Evolutionary conservation across 2,329 filamentous ascomycete genomes (phyloP), one percentile per base, ranked within the genome.

Genomic region (Calonectria henricotiae): DNA sequence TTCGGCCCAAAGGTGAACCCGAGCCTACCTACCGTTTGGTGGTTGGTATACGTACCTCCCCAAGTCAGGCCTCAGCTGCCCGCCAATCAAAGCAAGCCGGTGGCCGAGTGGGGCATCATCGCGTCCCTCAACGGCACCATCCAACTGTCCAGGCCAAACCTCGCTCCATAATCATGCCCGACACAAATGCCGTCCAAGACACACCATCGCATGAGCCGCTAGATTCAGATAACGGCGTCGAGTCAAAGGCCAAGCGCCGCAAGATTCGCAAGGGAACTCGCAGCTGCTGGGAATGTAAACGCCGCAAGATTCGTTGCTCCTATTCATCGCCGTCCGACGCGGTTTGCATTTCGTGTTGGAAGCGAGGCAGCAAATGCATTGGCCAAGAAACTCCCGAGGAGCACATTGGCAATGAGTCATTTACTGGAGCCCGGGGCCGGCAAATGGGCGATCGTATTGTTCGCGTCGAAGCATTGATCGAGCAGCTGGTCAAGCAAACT

Each of bases 241-340:
- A 61, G 20, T 61, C 55, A 12, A 37, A 61, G 25, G 25, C 55
- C 4, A 71, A 69, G 65, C 54, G 69, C n/a, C 66, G 69, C 35
- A 66, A 66, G 32, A 49, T 72, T 47, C 70, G 70, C 32, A 70
- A 72, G 32, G 70, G 70, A 32, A 72, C 70, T 9, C 70, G 61
- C 17, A 72, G 69, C 37, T 71, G 69, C 44, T 71, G 67, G 69
- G 69, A 71, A 32, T 71, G 69, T 39, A 71, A 71, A 39, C 60
- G 68, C 1, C 67, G 68, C 8, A 72, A 72, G 41, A 39, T 65
- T 46, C 70, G 70, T 11, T 72, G 70, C n/a, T 60, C 68, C 7
- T 72, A 67, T 35, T 46, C 44, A 3, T 15, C 47, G 27, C 35
- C 49, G 8, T 41, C 51, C 3, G 68, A 67, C 35, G 20, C 51